Base-by-base conservation (phyloP, 495 filamentous ascomycete species). In the Cercophora newfieldiana region DNA sequence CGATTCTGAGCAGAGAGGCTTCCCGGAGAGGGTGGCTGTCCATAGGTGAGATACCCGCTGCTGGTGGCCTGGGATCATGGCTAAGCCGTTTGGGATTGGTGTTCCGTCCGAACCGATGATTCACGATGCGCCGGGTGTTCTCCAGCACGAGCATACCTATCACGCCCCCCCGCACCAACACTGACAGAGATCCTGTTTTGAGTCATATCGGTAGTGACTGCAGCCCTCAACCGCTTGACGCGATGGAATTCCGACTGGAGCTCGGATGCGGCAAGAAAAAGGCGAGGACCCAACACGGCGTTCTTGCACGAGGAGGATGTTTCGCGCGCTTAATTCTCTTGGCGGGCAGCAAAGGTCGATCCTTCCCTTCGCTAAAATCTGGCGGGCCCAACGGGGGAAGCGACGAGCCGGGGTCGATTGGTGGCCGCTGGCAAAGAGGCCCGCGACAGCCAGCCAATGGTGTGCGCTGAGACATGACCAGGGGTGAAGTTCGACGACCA, bases 401-500 rank as follows among this genome's bases (percentile, higher is more conserved):
- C 65, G 66, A 33, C 53, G 31, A 21, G 53, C 12, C 33, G 30
- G 44, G 33, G 49, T 50, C 63, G 54, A 74, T 71, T 74, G 70
- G 72, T 50, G 66, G 66, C 67, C 63, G 73, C 68, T 51, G 12
- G 37, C n/a, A 29, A 28, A 31, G 60, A 21, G 37, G 31, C 53
- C 33, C 28, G 75, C 69, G 71, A 72, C 65, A 69, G 72, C 58
- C 18, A 64, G 61, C 76, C 76, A 76, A 78, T 76, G 59, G 68
- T 7, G 12, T 7, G 28, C 26, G 10, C 7, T 29, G 18, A 31
- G 10, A 48, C 56, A 48, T 55, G 47, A 68, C 61, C 51, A 25
- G 48, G 66, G 68, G 69, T 65, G 68, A 65, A 62, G 71, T 54
- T 57, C 63, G 4, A 21, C 66, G 60, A 69, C 72, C 75, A 75